These are phyloP conservation scores for Cystobasidium sp. DNA, from an alignment of 1,284 basidiomycete species.

Conservation along the genomic window DNA sequence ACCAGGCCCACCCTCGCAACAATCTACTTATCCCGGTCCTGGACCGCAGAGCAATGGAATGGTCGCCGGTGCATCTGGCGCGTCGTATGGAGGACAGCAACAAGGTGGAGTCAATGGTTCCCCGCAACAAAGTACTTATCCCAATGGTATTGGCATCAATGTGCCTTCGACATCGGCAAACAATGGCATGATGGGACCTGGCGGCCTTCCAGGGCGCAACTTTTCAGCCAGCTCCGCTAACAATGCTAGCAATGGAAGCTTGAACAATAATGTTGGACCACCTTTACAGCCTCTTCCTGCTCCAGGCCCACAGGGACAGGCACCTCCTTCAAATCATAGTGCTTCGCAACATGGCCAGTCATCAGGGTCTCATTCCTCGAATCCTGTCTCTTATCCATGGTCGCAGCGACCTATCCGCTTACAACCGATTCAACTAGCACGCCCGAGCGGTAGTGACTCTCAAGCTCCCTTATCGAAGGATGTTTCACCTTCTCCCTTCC, in stretches of 20 bases:
- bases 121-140: conserved; percentile 30
- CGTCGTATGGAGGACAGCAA: conserved; percentile 13
- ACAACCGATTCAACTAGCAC: conserved; percentile 28
- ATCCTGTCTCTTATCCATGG: conserved; percentile 41
- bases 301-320: conserved; percentile 15
- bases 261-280: not conserved
- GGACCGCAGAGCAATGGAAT: conserved; percentile 28
- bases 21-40: conserved; percentile 9
- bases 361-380: conserved; percentile 4
- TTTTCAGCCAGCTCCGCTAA: conserved; percentile 8
- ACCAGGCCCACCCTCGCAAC: conserved; percentile 2
- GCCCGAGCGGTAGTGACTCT: conserved; percentile 10
- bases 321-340: conserved; percentile 1
- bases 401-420: conserved; percentile 37
- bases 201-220: conserved; percentile 20
- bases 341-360: conserved; percentile 15
- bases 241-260: conserved; percentile 12
- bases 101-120: conserved; percentile 9
- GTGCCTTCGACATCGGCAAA: not conserved
- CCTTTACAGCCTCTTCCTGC: conserved; percentile 24
- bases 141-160: conserved; percentile 29
- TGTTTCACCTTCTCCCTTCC: conserved; percentile 71
- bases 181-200: conserved; percentile 6
- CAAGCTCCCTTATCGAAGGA: conserved; percentile 3
- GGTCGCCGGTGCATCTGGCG: conserved; percentile 24